Evolutionary conservation across 495 filamentous ascomycete species (phyloP).

Genomic region (Hyphodiscus hymeniophilus): DNA sequence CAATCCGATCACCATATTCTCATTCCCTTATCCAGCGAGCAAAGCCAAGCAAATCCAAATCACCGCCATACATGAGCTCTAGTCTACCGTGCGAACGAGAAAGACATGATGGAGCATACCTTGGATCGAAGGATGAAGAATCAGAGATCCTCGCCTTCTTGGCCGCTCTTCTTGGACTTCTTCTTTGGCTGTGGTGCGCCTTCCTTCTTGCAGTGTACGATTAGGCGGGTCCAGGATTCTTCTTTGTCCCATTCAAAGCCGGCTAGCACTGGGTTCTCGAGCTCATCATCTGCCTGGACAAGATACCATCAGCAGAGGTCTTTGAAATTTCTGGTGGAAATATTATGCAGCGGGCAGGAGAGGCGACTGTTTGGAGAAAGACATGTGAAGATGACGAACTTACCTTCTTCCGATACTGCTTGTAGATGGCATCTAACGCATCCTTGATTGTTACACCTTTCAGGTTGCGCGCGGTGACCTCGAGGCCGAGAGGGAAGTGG

Average conservation of each 20-base stretch:
- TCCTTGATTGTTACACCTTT: constrained; percentile 95
- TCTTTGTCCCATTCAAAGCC: constrained; percentile 95
- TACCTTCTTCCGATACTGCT: constrained; percentile 91
- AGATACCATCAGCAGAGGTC: constrained; percentile 1
- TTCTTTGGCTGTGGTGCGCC: constrained; percentile 27
- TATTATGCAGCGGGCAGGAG: not conserved
- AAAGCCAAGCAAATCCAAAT: constrained; percentile 8
- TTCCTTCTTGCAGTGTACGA: constrained; percentile 76
- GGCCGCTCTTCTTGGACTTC: constrained; percentile 24
- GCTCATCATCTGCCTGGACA: constrained; percentile 75
- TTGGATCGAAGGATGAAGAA: constrained; percentile 5
- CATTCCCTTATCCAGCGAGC: constrained; percentile 8
- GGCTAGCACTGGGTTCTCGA: constrained; percentile 71
- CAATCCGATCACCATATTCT: constrained; percentile 4
- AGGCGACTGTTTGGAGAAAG: not conserved
- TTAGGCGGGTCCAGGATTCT: constrained; percentile 61
- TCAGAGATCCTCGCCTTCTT: constrained; percentile 24
- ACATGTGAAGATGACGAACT: constrained; percentile 7
- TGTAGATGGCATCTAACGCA: constrained; percentile 86
- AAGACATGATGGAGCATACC: constrained; percentile 16
- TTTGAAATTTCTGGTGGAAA: not conserved
- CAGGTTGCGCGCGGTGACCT: constrained; percentile 80
- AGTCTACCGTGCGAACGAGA: constrained; percentile 17
- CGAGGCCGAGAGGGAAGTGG: constrained; percentile 76
- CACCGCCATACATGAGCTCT: constrained; percentile 9